Conservation (phyloP, 805 yeast species). For the Sungouiella blattae region DNA sequence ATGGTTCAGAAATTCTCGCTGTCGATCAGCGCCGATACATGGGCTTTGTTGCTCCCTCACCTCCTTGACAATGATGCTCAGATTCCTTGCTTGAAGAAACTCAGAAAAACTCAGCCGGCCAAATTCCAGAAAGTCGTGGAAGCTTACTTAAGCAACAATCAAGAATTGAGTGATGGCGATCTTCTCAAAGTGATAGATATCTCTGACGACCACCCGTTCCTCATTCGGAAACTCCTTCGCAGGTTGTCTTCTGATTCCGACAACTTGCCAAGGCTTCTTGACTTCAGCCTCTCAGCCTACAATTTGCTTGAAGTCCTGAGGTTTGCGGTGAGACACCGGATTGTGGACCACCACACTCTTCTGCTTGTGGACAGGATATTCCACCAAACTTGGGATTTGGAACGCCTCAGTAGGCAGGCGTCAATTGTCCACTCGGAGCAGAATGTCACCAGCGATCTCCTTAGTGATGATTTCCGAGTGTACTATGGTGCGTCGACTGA, state of each 20-base stretch:
- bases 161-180: no score
- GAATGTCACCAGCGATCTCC: neutral
- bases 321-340: constrained; percentile 9
- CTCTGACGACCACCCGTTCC: no score
- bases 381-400: constrained; percentile 9
- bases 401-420: constrained; percentile 4
- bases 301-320: constrained; percentile 13
- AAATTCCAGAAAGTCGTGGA: neutral
- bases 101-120: neutral
- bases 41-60: no score
- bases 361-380: constrained; percentile 12
- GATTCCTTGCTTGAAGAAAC: neutral
- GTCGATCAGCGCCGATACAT: no score
- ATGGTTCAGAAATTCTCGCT: no score
- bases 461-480: constrained; percentile 12
- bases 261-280: no score
- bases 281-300: constrained; percentile 7
- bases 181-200: no score
- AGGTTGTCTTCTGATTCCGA: no score
- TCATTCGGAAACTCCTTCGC: no score
- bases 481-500: constrained; percentile 11
- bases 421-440: neutral
- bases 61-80: neutral
- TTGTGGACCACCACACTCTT: constrained; percentile 8
- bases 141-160: no score